Conservation (phyloP, 352 stramenopile species). For the Globisporangium cystogenes region DNA sequence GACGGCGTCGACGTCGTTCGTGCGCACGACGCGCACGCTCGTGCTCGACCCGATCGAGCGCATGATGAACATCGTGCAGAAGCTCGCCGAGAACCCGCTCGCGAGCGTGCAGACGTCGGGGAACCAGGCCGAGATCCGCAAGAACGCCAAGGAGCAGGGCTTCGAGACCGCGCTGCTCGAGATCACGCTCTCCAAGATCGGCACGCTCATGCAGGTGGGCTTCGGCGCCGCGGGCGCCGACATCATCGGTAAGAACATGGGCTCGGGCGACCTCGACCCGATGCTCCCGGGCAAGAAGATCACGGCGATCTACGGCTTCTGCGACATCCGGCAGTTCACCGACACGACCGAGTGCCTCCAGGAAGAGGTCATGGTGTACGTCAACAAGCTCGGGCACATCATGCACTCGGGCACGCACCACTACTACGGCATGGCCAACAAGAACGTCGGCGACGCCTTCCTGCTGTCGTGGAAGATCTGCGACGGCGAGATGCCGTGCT, state of each 20-base stretch:
- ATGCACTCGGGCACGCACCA: slow-evolving; percentile 84
- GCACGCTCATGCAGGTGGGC: slow-evolving; percentile 80
- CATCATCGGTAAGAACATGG: slow-evolving; percentile 87
- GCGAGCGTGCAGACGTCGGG: slow-evolving; percentile 71
- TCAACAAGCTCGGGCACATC: slow-evolving; percentile 89
- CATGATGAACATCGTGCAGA: slow-evolving; percentile 89
- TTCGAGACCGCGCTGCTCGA: slow-evolving; percentile 77
- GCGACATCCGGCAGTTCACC: slow-evolving; percentile 93
- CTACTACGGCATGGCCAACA: slow-evolving; percentile 87
- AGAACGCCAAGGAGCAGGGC: slow-evolving; percentile 73
- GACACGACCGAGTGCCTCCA: slow-evolving; percentile 89
- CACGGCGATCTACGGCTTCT: slow-evolving; percentile 94
- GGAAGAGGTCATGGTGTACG: slow-evolving; percentile 91
- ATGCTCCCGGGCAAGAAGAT: slow-evolving; percentile 90
- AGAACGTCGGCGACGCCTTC: slow-evolving; percentile 91
- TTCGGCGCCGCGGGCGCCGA: slow-evolving; percentile 78
- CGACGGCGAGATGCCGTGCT: slow-evolving; percentile 70
- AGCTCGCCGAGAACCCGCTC: slow-evolving; percentile 84
- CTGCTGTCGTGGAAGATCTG: slow-evolving; percentile 94
- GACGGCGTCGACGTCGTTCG: slow-evolving; percentile 75
- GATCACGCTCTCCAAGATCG: slow-evolving; percentile 80
- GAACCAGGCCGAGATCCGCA: slow-evolving; percentile 58
- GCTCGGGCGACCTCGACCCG: slow-evolving; percentile 79
- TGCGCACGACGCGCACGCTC: slow-evolving; percentile 73
- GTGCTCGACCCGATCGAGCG: slow-evolving; percentile 89